These are phyloP conservation scores for Fraxinus baroniana DNA, from an alignment of 305 asterid species.

Conservation along the genomic window DNA sequence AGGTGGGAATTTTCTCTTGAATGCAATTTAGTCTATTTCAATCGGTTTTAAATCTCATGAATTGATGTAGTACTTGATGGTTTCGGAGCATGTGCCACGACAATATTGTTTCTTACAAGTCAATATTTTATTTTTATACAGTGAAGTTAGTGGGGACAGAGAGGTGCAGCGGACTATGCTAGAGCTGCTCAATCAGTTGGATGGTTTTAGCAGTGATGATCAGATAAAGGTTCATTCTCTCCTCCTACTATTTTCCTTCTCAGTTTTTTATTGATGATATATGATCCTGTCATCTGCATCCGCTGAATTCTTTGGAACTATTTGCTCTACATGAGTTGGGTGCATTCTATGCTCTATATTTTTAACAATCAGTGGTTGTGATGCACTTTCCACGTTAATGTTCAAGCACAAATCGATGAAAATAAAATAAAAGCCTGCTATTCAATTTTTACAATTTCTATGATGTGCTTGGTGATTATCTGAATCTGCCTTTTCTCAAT, in stretches of 20 bases:
- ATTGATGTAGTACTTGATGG: neutral
- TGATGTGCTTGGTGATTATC: neutral
- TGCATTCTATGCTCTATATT: neutral
- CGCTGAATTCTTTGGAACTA: neutral
- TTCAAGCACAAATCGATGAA: neutral
- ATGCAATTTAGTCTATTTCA: neutral
- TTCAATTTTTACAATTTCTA: neutral
- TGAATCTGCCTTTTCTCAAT: neutral
- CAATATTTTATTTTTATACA: neutral
- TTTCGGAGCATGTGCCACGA: neutral
- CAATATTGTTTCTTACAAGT: neutral
- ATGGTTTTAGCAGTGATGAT: constrained; percentile 38
- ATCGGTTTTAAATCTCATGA: neutral
- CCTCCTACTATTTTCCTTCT: neutral
- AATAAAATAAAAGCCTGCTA: neutral
- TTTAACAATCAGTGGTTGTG: neutral
- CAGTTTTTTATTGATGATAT: neutral
- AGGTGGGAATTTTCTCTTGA: constrained; percentile 29
- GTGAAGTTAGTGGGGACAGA: constrained; percentile 37
- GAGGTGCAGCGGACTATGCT: constrained; percentile 39
- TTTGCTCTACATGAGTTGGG: neutral
- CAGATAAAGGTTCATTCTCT: constrained; percentile 25
- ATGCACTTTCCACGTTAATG: neutral
- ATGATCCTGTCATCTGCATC: neutral
- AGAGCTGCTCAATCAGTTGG: constrained; percentile 37